These are phyloP conservation scores for Alloteropsis semialata DNA, from an alignment of 176 grass and related monocot species.

Conservation along the genomic window DNA sequence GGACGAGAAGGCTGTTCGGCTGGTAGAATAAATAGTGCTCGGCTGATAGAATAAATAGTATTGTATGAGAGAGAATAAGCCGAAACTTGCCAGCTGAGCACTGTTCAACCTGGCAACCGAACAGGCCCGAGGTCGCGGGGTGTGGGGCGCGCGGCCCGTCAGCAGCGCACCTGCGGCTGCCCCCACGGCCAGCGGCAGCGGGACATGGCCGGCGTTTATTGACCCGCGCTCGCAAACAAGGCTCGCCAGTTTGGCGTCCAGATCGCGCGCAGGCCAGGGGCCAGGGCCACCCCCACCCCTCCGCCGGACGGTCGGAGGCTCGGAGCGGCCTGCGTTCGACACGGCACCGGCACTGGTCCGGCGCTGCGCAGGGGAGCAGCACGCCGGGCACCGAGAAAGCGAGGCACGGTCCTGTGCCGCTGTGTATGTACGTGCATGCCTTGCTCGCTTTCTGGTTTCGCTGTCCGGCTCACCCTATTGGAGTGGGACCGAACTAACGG, in stretches of 20 bases:
- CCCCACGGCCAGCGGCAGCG: conserved; percentile 29
- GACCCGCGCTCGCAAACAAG: conserved; percentile 1
- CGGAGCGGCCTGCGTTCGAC: neutral
- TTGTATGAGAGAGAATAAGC: no score
- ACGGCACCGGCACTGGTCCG: neutral
- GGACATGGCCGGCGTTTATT: conserved; percentile 31
- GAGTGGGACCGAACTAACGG: neutral
- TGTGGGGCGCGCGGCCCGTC: neutral
- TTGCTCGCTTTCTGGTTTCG: conserved; percentile 40
- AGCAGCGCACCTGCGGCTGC: conserved; percentile 24
- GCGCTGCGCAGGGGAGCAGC: neutral
- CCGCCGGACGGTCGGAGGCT: neutral
- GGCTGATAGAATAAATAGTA: no score
- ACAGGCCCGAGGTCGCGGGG: no score
- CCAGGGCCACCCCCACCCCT: neutral
- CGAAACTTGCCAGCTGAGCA: no score
- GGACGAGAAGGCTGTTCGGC: no score
- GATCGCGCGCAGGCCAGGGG: neutral
- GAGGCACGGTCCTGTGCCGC: neutral
- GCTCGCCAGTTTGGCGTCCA: conserved; percentile 22
- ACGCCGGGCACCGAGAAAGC: conserved; percentile 8
- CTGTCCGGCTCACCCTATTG: neutral
- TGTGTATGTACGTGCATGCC: conserved; percentile 12
- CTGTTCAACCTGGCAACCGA: no score
- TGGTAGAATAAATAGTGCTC: no score